Conservation (phyloP, 2,329 filamentous ascomycete species). For the Sarocladiaceae sp. region DNA sequence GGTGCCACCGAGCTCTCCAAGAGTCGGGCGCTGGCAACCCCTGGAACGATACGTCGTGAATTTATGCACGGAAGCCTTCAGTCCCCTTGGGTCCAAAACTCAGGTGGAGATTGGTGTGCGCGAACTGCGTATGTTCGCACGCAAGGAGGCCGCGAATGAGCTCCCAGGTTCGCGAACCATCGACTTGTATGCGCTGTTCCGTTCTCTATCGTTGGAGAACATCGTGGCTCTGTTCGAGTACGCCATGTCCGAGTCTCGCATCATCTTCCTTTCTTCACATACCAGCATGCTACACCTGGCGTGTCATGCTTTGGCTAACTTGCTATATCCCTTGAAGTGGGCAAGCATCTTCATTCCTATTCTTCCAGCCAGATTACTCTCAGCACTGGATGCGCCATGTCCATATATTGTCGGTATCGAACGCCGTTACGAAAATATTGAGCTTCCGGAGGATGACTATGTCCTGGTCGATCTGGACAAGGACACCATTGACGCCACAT, state of each 20-base stretch:
- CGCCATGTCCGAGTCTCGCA: constrained; percentile 85
- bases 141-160: constrained; percentile 91
- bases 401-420: constrained; percentile 97
- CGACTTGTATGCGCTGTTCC: constrained; percentile 90
- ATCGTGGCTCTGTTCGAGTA: constrained; percentile 92
- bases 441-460: constrained; percentile 91
- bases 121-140: constrained; percentile 85
- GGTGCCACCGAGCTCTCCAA: constrained; percentile 83
- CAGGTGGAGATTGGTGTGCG: constrained; percentile 90
- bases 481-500: constrained; percentile 82
- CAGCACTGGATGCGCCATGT: constrained; percentile 89
- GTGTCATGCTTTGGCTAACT: constrained; percentile 76
- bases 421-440: constrained; percentile 78
- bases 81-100: constrained; percentile 87
- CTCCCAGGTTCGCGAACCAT: constrained; percentile 86
- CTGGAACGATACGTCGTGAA: constrained; percentile 96
- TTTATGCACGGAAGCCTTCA: constrained; percentile 90
- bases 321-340: constrained; percentile 91
- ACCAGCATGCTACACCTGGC: constrained; percentile 94
- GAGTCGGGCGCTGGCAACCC: constrained; percentile 91
- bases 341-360: constrained; percentile 91
- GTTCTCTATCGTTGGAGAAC: constrained; percentile 85
- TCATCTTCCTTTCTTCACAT: constrained; percentile 93
- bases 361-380: constrained; percentile 79
- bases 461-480: constrained; percentile 91